Conservation (phyloP, 2,329 filamentous ascomycete species). For the Verticillium isaacii region DNA sequence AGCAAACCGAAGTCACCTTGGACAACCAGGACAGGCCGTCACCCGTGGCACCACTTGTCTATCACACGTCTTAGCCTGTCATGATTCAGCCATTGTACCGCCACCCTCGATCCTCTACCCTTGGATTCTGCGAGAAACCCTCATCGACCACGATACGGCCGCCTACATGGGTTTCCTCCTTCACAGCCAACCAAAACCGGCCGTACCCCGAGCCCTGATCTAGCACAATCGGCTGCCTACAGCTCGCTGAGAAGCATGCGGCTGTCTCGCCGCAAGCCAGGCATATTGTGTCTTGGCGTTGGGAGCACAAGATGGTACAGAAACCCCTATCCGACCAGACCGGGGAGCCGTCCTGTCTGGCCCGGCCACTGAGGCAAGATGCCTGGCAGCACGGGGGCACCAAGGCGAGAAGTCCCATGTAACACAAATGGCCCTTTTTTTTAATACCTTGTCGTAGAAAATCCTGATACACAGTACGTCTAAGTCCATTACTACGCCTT, state of each 20-base stretch:
- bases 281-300: not conserved
- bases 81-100: not conserved
- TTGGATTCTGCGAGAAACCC: not conserved
- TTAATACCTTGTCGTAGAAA: not conserved
- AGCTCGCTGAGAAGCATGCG: not conserved
- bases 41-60: not conserved
- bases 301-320: not conserved
- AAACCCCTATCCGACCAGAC: not conserved
- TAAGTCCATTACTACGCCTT: not conserved
- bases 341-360: not conserved
- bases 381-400: not conserved
- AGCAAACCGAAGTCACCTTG: too few species aligned
- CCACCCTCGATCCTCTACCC: not conserved
- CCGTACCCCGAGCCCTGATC: not conserved
- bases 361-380: not conserved
- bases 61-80: not conserved
- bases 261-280: too few species aligned
- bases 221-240: not conserved
- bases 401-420: not conserved
- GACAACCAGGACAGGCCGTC: too few species aligned
- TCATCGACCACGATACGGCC: not conserved
- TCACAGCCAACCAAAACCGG: not conserved
- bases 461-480: not conserved
- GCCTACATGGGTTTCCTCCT: not conserved
- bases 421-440: not conserved